Evolutionary conservation across 495 filamentous ascomycete genomes (phyloP).

Genomic region (Trichocladium antarcticum): DNA sequence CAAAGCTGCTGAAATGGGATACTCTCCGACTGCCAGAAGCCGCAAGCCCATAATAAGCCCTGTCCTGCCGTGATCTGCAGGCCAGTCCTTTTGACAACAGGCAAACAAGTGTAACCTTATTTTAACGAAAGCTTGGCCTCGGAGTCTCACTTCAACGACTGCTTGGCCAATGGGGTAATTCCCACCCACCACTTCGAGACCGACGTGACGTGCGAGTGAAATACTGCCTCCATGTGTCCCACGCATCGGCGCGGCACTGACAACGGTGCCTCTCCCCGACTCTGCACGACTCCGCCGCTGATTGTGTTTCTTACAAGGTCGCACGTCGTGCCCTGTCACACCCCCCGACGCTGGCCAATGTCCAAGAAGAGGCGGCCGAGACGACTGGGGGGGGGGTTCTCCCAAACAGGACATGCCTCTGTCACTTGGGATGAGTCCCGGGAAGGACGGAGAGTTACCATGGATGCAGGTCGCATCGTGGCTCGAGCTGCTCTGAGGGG

Average conservation of each 20-base stretch:
- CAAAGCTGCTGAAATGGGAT: background rate
- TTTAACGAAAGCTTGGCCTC: conserved; percentile 6
- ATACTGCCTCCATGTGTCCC: background rate
- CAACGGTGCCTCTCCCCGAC: background rate
- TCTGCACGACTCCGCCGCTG: conserved; percentile 2
- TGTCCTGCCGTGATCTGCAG: background rate
- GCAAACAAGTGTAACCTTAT: conserved; percentile 7
- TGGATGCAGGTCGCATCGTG: too few species aligned
- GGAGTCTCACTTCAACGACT: background rate
- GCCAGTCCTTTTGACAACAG: too few species aligned
- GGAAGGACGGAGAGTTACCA: too few species aligned
- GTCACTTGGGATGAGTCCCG: too few species aligned
- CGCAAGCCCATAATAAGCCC: background rate
- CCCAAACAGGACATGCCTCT: background rate
- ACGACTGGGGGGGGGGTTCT: background rate
- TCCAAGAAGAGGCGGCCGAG: background rate
- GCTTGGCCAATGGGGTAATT: too few species aligned
- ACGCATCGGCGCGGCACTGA: background rate
- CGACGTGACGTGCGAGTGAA: too few species aligned
- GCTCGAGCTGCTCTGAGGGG: too few species aligned
- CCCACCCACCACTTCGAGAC: too few species aligned
- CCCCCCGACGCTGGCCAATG: conserved; percentile 1
- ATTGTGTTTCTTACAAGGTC: background rate
- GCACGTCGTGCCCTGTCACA: background rate
- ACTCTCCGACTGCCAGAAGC: background rate